phyloP scores from a whole-genome alignment of 768 basidiomycete genomes.

The Panaeolus cyanescens region DNA sequence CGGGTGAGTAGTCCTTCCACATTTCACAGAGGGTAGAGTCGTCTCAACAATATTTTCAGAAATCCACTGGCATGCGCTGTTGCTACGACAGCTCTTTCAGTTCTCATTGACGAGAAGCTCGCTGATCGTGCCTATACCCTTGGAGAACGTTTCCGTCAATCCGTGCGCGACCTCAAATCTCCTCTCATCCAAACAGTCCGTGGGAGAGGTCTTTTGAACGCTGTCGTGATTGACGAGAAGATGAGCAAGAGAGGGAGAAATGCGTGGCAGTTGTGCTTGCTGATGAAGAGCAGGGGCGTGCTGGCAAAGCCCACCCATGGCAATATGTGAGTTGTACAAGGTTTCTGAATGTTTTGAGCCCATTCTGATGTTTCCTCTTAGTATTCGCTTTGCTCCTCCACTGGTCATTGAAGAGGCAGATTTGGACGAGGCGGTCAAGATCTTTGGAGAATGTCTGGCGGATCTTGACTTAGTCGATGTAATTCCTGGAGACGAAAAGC shows the following conservation, averaged over 20 bases:
- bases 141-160: conserved; percentile 79
- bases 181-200: conserved; percentile 81
- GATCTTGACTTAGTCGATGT: conserved; percentile 75
- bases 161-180: conserved; percentile 58
- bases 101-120: conserved; percentile 88
- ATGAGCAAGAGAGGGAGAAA: conserved; percentile 76
- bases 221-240: conserved; percentile 88
- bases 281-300: conserved; percentile 89
- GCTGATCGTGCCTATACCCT: conserved; percentile 77
- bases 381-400: conserved; percentile 96
- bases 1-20: conserved; percentile 54
- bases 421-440: conserved; percentile 67
- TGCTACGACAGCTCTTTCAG: conserved; percentile 87
- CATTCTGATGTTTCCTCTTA: conserved; percentile 28
- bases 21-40: neutral
- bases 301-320: conserved; percentile 96
- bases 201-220: conserved; percentile 88
- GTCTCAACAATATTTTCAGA: conserved; percentile 34
- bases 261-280: conserved; percentile 94
- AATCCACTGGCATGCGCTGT: conserved; percentile 98
- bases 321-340: conserved; percentile 70
- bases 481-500: conserved; percentile 60
- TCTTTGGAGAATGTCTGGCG: conserved; percentile 74
- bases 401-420: conserved; percentile 92
- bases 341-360: neutral